Conservation (phyloP, 805 yeast genomes). For the Yarrowia sp. region DNA sequence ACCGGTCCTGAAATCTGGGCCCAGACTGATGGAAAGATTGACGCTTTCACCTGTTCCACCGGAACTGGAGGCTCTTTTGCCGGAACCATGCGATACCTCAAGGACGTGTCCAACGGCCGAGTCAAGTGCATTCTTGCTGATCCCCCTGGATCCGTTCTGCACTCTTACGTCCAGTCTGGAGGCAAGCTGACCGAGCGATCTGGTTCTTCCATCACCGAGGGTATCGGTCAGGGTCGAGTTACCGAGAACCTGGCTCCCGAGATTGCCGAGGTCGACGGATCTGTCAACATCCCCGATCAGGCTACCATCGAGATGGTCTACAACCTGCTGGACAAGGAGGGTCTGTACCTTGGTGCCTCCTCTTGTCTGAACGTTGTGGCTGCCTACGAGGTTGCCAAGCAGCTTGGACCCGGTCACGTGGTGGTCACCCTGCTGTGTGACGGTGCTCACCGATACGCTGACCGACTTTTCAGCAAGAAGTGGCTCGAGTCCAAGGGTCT, state of each 20-base stretch:
- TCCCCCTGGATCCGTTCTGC: conserved; percentile 91
- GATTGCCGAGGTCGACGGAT: conserved; percentile 76
- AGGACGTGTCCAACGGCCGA: conserved; percentile 66
- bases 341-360: conserved; percentile 89
- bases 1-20: conserved; percentile 95
- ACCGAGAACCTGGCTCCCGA: conserved; percentile 82
- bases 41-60: conserved; percentile 87
- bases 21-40: conserved; percentile 77
- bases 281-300: conserved; percentile 77
- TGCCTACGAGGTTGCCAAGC: conserved; percentile 76
- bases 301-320: conserved; percentile 85
- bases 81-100: conserved; percentile 80
- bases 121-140: conserved; percentile 80
- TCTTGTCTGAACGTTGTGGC: conserved; percentile 91
- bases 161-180: conserved; percentile 74
- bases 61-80: conserved; percentile 96
- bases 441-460: conserved; percentile 88
- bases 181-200: conserved; percentile 72
- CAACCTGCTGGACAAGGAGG: conserved; percentile 85
- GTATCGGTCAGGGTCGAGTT: conserved; percentile 94
- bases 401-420: conserved; percentile 75
- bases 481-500: conserved; percentile 80
- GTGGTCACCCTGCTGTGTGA: conserved; percentile 91
- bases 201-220: conserved; percentile 92
- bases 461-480: conserved; percentile 73